Percentiles rank a stretch among this genome's conserved stretches.
These are phyloP conservation scores for Populus hybrid DNA, from an alignment of 441 rosid species.

Conservation along the genomic window DNA sequence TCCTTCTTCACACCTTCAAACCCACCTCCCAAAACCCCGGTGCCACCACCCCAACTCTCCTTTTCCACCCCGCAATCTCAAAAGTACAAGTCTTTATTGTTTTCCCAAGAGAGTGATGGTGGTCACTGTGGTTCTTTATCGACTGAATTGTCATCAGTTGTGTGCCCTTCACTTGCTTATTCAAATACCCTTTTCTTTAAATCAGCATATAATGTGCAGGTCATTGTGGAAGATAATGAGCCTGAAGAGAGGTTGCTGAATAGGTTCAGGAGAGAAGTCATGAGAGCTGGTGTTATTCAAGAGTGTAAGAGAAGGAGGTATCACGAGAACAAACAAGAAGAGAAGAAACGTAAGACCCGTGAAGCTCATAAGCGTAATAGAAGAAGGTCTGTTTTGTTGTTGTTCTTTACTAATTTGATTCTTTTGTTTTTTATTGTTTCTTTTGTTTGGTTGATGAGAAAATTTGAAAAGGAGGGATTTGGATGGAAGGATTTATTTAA, in stretches of 20 bases:
- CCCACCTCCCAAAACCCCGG: slow-evolving; percentile 35
- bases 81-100: slow-evolving; percentile 21
- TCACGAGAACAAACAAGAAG: slow-evolving; percentile 72
- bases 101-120: slow-evolving; percentile 25
- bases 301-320: slow-evolving; percentile 70
- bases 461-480: slow-evolving; percentile 1
- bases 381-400: slow-evolving; percentile 38
- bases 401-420: background rate
- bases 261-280: slow-evolving; percentile 80
- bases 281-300: slow-evolving; percentile 80
- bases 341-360: slow-evolving; percentile 75
- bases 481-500: background rate
- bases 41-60: slow-evolving; percentile 23
- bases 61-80: slow-evolving; percentile 12
- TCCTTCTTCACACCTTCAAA: slow-evolving; percentile 61
- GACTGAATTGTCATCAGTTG: slow-evolving; percentile 50
- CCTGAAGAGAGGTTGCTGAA: slow-evolving; percentile 73
- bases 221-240: slow-evolving; percentile 72
- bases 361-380: slow-evolving; percentile 86
- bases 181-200: slow-evolving; percentile 64
- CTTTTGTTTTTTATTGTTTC: background rate
- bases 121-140: slow-evolving; percentile 25
- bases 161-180: slow-evolving; percentile 62
- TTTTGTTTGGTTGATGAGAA: slow-evolving; percentile 1
- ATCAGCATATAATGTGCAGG: slow-evolving; percentile 78